These are phyloP conservation scores for Ballota nigra DNA, from an alignment of 257 asterid genomes.

Conservation along the genomic window DNA sequence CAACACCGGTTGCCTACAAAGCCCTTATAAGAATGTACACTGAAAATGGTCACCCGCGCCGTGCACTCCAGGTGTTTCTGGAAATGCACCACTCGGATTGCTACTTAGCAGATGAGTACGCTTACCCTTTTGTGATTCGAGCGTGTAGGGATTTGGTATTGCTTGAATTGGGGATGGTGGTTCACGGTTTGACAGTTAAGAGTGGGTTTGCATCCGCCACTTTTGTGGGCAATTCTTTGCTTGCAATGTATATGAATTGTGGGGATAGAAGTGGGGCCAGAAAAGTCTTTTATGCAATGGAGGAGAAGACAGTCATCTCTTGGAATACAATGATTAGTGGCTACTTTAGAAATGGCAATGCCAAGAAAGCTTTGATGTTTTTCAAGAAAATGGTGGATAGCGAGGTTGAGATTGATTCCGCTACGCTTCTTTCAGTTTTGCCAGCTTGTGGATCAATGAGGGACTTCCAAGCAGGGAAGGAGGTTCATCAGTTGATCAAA, in stretches of 20 bases:
- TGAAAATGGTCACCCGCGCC: slow-evolving; percentile 51
- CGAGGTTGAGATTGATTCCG: slow-evolving; percentile 62
- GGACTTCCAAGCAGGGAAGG: slow-evolving; percentile 55
- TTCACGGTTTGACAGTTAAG: slow-evolving; percentile 66
- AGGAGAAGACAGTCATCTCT: slow-evolving; percentile 51
- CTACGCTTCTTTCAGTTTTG: slow-evolving; percentile 72
- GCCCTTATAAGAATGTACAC: slow-evolving; percentile 63
- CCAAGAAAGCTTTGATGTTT: slow-evolving; percentile 53
- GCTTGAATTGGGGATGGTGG: slow-evolving; percentile 55
- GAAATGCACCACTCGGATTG: slow-evolving; percentile 60
- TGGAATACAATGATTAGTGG: slow-evolving; percentile 99
- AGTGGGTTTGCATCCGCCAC: slow-evolving; percentile 44
- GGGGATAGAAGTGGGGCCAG: slow-evolving; percentile 62
- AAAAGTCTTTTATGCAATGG: slow-evolving; percentile 57
- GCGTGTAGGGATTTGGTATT: slow-evolving; percentile 62
- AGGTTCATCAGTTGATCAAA: slow-evolving; percentile 55
- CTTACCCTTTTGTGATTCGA: slow-evolving; percentile 65
- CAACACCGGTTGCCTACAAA: slow-evolving; percentile 55
- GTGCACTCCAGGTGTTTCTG: slow-evolving; percentile 55
- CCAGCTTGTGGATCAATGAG: slow-evolving; percentile 76
- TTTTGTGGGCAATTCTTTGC: slow-evolving; percentile 77
- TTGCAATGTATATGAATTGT: slow-evolving; percentile 85
- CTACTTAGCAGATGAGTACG: slow-evolving; percentile 49
- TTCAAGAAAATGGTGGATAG: slow-evolving; percentile 53
- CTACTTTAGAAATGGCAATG: slow-evolving; percentile 43